Base-by-base conservation (phyloP, 768 basidiomycete species). In the Lentinula detonsa region DNA sequence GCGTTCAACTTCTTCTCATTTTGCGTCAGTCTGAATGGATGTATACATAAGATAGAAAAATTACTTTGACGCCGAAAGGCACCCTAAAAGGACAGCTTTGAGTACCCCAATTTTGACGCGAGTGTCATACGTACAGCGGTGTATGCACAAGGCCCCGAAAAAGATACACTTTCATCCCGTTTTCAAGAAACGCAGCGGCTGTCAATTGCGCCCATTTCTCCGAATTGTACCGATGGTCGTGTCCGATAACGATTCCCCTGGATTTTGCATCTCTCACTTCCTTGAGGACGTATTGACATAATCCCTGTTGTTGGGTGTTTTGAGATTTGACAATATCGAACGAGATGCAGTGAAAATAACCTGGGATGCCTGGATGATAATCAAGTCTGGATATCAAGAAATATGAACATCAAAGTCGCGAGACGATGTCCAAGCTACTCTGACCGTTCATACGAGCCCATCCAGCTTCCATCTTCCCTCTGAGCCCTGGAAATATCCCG, bases 391-490 rank as follows among this genome's bases (percentile, higher is more conserved):
- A 57, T 18, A 39, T 33, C 40, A 31, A 4, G 15, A n/a, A 3
- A 15, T 16, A 45, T 53, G 43, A 34, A 15, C 6, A 48, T 7
- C 8, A 16, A 33, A 35, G 46, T 21, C 42, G 18, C 42, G 50
- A 18, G 35, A 7, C 16, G 16, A 8, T 31, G 33, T 15, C 39
- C 28, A 18, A 34, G 11, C 6, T 9, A 39, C 5, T 60, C 66
- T 9, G 21, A 79, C 81, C 91, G 68, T 95, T 95, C 91, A 95
- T 94, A 59, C 90, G 82, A n/a, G 90, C 81, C 83, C 88, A 93
- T 1, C 93, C 93, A 7, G 92, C 92, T 65, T 90, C 88, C 93
- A 95, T 95, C 64, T 75, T 79, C 1, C 87, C 91, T 66, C 91
- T 77, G 21, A 93, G 76, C 57, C 92, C 92, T 89, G 64, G 4